Base-by-base conservation (phyloP, 768 basidiomycete species). In the Russula olivacea region DNA sequence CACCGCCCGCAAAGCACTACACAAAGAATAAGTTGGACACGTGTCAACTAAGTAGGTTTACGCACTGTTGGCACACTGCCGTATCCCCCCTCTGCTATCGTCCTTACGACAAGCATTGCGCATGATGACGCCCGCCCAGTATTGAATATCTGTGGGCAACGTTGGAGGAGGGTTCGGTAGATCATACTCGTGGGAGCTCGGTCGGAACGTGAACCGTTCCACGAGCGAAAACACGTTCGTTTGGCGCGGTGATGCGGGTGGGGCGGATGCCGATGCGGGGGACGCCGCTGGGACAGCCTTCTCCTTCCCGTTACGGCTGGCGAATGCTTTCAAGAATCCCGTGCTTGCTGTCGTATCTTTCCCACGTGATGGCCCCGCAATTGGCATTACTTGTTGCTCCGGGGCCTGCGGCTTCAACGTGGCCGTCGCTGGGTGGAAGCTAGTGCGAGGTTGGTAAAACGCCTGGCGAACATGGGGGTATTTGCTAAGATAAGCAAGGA, bases 51-150 rank as follows among this genome's bases (percentile, higher is more conserved):
- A 14, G 11, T 45, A n/a, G 34, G 12, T 62, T 38, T 4, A 81
- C 87, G 73, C 67, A 91, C 89, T 98, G 72, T 97, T 97, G 0
- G 97, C 97, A 78, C 97, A 99, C 74, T 98, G 97, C 60, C 97
- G 76, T 65, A 98, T 94, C 12, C 97, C 97, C 57, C 94, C 94
- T 40, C 87, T 77, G 54, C 81, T 85, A 66, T 98, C 96, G 69
- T 98, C 97, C 77, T 99, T 98, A 72, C 96, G 79, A 76, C 97
- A 99, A 14, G 97, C 97, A 73, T 99, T 99, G 57, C 97, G 83
- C 97, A 98, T 99, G 71, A 98, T 97, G n/a, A 98, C 96, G 3
- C 94, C 93, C 0, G 96, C 97, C 97, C 97, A 98, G 70, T 98
- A 97, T 74, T 97, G 93, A 25, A 99, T 96, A 73, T 98, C 96